Conservation (phyloP, 352 stramenopile genomes). For the Plasmopara viticola region DNA sequence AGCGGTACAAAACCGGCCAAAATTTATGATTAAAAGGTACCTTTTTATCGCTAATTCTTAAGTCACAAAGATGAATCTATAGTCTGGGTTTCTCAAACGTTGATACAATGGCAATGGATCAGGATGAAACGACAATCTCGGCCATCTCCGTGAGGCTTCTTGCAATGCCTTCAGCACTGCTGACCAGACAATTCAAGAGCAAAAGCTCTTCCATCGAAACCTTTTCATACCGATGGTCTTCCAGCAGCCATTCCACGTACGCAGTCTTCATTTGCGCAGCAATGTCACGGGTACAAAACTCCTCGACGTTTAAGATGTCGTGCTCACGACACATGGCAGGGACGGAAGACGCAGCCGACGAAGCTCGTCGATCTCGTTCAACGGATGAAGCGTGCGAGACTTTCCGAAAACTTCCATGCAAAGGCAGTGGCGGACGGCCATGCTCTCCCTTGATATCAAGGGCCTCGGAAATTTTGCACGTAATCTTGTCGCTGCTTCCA, state of each 20-base stretch:
- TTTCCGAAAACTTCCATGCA: conserved; percentile 3
- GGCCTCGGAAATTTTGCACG: background rate
- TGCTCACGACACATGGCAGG: conserved; percentile 19
- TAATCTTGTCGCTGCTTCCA: background rate
- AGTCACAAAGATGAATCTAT: background rate
- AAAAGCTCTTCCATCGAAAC: conserved; percentile 24
- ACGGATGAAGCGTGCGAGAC: conserved; percentile 23
- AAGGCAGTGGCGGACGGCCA: conserved; percentile 11
- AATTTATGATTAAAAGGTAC: background rate
- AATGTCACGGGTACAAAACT: conserved; percentile 19
- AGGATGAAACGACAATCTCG: conserved; percentile 7
- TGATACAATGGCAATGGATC: background rate
- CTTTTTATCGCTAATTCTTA: background rate
- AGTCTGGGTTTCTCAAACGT: background rate
- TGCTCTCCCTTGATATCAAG: conserved; percentile 9
- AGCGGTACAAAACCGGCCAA: too few species aligned
- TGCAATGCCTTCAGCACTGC: conserved; percentile 20
- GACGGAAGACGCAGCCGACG: conserved; percentile 8
- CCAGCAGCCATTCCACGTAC: conserved; percentile 23
- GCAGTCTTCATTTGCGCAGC: conserved; percentile 21
- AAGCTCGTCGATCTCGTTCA: conserved; percentile 9
- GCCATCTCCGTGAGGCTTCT: conserved; percentile 22
- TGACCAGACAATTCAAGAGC: conserved; percentile 23
- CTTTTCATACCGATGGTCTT: conserved; percentile 22
- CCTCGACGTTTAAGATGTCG: conserved; percentile 21